phyloP scores from a whole-genome alignment of 805 yeast species.

The Candida incommunis region DNA sequence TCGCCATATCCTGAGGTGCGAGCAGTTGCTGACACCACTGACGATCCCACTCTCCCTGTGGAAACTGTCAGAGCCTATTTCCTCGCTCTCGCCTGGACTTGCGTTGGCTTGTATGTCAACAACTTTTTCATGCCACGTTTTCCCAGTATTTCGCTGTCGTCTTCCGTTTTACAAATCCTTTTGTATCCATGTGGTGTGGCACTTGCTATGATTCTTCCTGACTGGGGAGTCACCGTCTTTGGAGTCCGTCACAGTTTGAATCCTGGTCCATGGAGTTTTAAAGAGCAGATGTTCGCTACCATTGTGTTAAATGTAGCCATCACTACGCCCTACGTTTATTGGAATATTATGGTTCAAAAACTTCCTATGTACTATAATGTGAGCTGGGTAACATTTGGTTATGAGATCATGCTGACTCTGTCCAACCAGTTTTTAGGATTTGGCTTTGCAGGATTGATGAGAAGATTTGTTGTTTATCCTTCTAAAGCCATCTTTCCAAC shows the following conservation, averaged over 20 bases:
- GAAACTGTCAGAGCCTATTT: conserved; percentile 37
- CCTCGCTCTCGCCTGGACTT: conserved; percentile 26
- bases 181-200: conserved; percentile 43
- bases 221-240: conserved; percentile 22
- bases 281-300: conserved; percentile 56
- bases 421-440: conserved; percentile 41
- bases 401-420: conserved; percentile 29
- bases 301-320: conserved; percentile 10
- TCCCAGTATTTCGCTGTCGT: conserved; percentile 36
- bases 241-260: conserved; percentile 33
- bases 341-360: conserved; percentile 16
- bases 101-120: conserved; percentile 40
- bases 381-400: conserved; percentile 27
- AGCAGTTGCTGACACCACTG: conserved; percentile 37
- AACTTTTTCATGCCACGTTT: conserved; percentile 39
- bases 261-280: conserved; percentile 51
- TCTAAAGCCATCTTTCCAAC: conserved; percentile 33
- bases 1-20: conserved; percentile 44
- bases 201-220: conserved; percentile 29
- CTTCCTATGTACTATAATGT: conserved; percentile 18
- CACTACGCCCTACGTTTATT: conserved; percentile 9
- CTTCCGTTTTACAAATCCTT: conserved; percentile 40
- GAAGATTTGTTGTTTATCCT: conserved; percentile 33
- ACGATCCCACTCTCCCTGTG: conserved; percentile 30
- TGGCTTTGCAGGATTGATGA: conserved; percentile 43